Evolutionary conservation across 2,329 filamentous ascomycete genomes (phyloP).

Genomic region (Fusarium agapanthi): DNA sequence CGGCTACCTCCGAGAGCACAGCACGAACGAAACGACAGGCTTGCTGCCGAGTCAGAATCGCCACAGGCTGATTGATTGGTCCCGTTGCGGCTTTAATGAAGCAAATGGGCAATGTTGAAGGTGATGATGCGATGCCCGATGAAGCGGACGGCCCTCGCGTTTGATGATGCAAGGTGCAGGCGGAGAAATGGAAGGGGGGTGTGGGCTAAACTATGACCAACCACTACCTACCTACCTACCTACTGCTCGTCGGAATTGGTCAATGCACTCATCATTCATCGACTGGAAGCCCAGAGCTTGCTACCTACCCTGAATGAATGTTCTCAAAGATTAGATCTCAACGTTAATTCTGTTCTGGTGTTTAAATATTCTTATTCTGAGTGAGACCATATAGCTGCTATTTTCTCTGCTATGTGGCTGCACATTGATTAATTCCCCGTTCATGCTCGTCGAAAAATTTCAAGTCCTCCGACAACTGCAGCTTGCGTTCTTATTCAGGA

Average conservation of each 20-base stretch:
- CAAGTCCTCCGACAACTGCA: neutral
- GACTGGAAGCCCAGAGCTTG: neutral
- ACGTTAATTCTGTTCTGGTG: neutral
- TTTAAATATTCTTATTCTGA: neutral
- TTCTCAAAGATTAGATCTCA: neutral
- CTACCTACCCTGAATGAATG: conserved; percentile 5
- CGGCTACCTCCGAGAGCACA: neutral
- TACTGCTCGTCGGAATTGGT: neutral
- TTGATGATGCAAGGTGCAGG: conserved; percentile 34
- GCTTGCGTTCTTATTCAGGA: neutral
- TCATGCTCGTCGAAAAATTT: neutral
- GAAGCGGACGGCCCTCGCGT: conserved; percentile 4
- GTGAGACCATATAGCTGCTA: neutral
- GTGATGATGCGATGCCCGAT: neutral
- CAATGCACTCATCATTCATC: conserved; percentile 7
- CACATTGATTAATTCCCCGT: neutral
- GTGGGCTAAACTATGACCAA: conserved; percentile 29
- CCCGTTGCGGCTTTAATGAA: neutral
- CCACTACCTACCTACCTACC: neutral
- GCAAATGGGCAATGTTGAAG: neutral
- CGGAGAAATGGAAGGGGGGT: conserved; percentile 25
- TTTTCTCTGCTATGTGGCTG: neutral
- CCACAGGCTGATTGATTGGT: neutral
- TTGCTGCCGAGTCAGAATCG: neutral
- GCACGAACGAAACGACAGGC: neutral